phyloP scores from a whole-genome alignment of 2,329 filamentous ascomycete species.

The Grosmannia clavigera region DNA sequence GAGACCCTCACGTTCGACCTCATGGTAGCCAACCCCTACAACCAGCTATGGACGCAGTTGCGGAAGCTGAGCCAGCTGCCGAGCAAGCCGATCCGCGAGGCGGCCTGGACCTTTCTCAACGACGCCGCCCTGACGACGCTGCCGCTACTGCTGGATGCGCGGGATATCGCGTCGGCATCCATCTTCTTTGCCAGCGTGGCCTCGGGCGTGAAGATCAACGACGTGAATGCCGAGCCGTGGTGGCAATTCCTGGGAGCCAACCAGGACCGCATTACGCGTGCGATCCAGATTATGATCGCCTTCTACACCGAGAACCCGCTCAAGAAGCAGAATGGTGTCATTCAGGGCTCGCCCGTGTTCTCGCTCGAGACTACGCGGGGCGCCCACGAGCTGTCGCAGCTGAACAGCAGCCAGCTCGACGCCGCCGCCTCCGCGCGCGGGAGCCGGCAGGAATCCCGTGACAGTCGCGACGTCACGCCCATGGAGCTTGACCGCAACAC shows the following conservation, averaged over 20 bases:
- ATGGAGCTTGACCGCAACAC: constrained; percentile 9
- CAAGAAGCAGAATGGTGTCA: constrained; percentile 39
- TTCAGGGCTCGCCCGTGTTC: constrained; percentile 39
- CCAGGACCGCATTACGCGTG: constrained; percentile 55
- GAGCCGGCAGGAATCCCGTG: constrained; percentile 1
- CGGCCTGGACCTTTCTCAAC: constrained; percentile 76
- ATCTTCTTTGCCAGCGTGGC: constrained; percentile 79
- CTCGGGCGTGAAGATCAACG: constrained; percentile 62
- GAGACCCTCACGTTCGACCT: constrained; percentile 91
- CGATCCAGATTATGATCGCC: constrained; percentile 64
- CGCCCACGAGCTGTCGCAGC: constrained; percentile 33
- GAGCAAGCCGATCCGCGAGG: constrained; percentile 13
- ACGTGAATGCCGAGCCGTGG: constrained; percentile 68
- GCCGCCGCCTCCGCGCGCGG: constrained; percentile 26
- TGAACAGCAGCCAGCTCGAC: constrained; percentile 34
- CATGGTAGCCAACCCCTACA: constrained; percentile 79
- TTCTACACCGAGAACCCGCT: constrained; percentile 55
- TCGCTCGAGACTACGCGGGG: constrained; percentile 43
- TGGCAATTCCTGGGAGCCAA: constrained; percentile 69
- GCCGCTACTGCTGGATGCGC: constrained; percentile 67
- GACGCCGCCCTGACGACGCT: constrained; percentile 77
- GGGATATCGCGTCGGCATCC: constrained; percentile 71
- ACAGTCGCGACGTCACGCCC: constrained; percentile 11
- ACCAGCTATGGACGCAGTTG: constrained; percentile 69
- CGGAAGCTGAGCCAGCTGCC: constrained; percentile 10